Evolutionary conservation across 2,329 filamentous ascomycete genomes (phyloP).

Genomic region (Xylariaceae sp.): DNA sequence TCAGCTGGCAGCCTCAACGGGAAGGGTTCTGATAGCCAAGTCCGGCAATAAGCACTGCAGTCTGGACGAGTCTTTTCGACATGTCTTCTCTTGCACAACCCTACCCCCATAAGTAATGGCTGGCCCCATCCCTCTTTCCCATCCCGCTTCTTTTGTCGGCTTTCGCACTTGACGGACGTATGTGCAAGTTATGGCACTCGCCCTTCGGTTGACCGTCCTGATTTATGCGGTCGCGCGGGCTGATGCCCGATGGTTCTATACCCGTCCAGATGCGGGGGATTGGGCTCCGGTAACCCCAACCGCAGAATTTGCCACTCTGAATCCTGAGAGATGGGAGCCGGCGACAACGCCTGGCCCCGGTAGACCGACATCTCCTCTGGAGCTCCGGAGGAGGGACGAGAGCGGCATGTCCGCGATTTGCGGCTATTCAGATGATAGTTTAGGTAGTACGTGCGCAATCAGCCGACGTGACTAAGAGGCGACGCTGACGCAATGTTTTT

Average conservation of each 20-base stretch:
- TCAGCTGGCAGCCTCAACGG: constrained; percentile 24
- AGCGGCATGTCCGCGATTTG: constrained; percentile 18
- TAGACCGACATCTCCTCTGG: constrained; percentile 18
- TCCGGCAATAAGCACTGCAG: constrained; percentile 16
- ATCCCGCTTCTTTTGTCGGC: constrained; percentile 8
- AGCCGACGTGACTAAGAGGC: not conserved
- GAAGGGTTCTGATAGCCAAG: constrained; percentile 17
- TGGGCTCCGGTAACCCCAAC: constrained; percentile 27
- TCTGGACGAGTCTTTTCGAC: constrained; percentile 6
- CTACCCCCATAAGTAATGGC: constrained; percentile 16
- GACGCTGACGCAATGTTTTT: constrained; percentile 8
- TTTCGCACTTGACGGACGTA: constrained; percentile 20
- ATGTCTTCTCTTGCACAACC: too few relatives aligned
- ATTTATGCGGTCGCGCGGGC: constrained; percentile 24
- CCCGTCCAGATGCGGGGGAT: constrained; percentile 19
- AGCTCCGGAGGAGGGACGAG: constrained; percentile 23
- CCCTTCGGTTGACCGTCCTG: constrained; percentile 27
- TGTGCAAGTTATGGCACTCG: constrained; percentile 26
- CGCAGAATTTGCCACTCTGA: constrained; percentile 13
- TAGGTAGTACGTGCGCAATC: constrained; percentile 20
- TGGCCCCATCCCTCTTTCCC: constrained; percentile 14
- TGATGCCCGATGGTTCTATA: constrained; percentile 22
- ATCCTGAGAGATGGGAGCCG: constrained; percentile 24
- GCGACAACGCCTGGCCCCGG: constrained; percentile 28
- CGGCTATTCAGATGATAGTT: constrained; percentile 22